Base-by-base conservation (phyloP, 805 yeast genomes). In the Nakazawaea wickerhamii region DNA sequence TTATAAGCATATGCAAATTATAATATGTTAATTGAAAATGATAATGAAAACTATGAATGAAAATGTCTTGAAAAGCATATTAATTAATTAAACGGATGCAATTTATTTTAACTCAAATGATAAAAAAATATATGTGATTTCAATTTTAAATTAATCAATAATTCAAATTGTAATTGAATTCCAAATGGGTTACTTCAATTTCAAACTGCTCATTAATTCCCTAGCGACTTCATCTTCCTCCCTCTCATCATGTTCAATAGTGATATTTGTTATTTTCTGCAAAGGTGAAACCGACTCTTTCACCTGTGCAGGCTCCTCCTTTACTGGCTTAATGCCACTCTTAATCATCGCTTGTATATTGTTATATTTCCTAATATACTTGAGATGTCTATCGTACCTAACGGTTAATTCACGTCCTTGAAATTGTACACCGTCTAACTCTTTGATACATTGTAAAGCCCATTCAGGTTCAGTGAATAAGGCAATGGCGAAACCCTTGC, bases 401-500 rank as follows among this genome's bases (percentile, higher is more conserved):
- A 81, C 87, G 3, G 81, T 77, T 23, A 81, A 59, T 5, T 65
- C 60, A 30, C 89, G 61, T 0, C 86, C 85, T 53, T 76, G 74
- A 51, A 79, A 82, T n/a, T 55, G 64, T 2, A 55, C 51, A 10
- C 75, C 75, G 53, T 81, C 73, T 50, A 80, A 75, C 31, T 55
- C 44, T 20, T 64, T 59, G 34, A 81, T 79, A 13, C 79, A 67
- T 31, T 62, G 61, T 4, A 62, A 61, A 4, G 84, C 75, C 27
- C 74, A 75, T 7, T 58, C 64, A 25, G 63, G 67, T 30, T 67
- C 57, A 1, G 65, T 65, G 19, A 77, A 79, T 4, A 72, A 66
- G 1, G 78, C 84, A 37, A 81, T 71, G 1, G 87, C 88, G 63
- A 77, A 81, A 2, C 89, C 88, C 51, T 78, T 71, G 25, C 67